phyloP scores from a whole-genome alignment of 2,329 filamentous ascomycete genomes.

The Diaporthe citrichinensis region DNA sequence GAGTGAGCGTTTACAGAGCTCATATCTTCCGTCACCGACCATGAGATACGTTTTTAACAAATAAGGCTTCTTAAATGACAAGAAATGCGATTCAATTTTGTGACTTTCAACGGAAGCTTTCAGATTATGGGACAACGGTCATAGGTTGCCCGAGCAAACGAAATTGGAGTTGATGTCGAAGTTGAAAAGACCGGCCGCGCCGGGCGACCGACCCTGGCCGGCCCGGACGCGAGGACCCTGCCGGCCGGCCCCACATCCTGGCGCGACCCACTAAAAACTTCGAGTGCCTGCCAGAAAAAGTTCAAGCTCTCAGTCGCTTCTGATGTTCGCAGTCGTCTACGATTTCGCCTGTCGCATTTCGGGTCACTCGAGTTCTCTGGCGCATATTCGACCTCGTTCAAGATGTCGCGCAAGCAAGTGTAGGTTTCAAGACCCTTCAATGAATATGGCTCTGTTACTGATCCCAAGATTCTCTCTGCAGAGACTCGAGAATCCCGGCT shows the following conservation, averaged over 20 bases:
- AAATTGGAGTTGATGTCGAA: not conserved
- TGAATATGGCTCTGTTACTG: constrained; percentile 25
- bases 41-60: too few species aligned
- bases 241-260: constrained; percentile 8
- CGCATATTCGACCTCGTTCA: constrained; percentile 46
- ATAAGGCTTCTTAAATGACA: too few species aligned
- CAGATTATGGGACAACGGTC: not conserved
- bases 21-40: too few species aligned
- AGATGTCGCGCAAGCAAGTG: constrained; percentile 73
- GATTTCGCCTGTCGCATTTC: constrained; percentile 23
- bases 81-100: too few species aligned
- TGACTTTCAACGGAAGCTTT: too few species aligned
- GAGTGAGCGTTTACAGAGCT: too few species aligned
- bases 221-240: not conserved
- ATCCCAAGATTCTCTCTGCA: constrained; percentile 51
- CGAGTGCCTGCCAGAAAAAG: constrained; percentile 36
- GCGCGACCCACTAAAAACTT: constrained; percentile 41
- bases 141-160: not conserved
- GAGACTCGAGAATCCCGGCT: constrained; percentile 90
- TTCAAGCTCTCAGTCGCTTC: constrained; percentile 34
- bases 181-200: constrained; percentile 1
- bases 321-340: not conserved
- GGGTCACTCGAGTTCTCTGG: constrained; percentile 26
- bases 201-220: not conserved
- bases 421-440: constrained; percentile 51